These are phyloP conservation scores for Aspergillus cavernicola DNA, from an alignment of 495 filamentous ascomycete genomes.

Conservation along the genomic window DNA sequence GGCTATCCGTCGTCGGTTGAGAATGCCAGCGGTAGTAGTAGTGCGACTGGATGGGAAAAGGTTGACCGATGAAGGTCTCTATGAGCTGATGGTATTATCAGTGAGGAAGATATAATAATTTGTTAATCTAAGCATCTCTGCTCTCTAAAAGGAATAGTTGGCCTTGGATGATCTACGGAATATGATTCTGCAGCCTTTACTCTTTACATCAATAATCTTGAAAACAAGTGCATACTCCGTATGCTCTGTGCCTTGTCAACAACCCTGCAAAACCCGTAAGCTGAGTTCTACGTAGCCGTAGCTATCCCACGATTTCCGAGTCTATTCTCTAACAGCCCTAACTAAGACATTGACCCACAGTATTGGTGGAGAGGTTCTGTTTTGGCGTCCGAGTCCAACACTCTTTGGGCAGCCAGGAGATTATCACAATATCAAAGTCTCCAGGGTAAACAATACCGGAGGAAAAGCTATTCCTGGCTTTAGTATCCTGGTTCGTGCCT, in stretches of 20 bases:
- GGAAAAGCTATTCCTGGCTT: neutral
- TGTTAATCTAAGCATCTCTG: slow-evolving; percentile 5
- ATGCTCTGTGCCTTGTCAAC: too few relatives aligned
- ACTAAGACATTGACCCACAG: slow-evolving; percentile 1
- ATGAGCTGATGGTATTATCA: neutral
- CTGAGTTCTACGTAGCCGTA: neutral
- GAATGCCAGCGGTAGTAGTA: slow-evolving; percentile 32
- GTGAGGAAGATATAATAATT: neutral
- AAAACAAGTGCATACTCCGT: too few relatives aligned
- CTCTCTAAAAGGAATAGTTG: slow-evolving; percentile 5
- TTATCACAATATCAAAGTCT: slow-evolving; percentile 1
- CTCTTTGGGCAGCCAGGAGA: slow-evolving; percentile 3
- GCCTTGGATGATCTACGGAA: neutral
- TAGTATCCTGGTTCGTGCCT: neutral
- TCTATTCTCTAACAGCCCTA: neutral
- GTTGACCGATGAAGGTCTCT: slow-evolving; percentile 12
- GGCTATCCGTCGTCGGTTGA: slow-evolving; percentile 21
- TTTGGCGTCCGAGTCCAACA: neutral
- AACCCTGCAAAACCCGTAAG: too few relatives aligned
- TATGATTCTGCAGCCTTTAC: neutral
- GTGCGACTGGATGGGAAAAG: slow-evolving; percentile 40
- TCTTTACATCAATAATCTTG: neutral
- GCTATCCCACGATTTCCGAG: neutral
- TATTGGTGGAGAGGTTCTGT: slow-evolving; percentile 4
- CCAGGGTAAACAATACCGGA: neutral